These are phyloP conservation scores for Colletotrichum higginsianum DNA, from an alignment of 2,329 filamentous ascomycete genomes.

Conservation along the genomic window DNA sequence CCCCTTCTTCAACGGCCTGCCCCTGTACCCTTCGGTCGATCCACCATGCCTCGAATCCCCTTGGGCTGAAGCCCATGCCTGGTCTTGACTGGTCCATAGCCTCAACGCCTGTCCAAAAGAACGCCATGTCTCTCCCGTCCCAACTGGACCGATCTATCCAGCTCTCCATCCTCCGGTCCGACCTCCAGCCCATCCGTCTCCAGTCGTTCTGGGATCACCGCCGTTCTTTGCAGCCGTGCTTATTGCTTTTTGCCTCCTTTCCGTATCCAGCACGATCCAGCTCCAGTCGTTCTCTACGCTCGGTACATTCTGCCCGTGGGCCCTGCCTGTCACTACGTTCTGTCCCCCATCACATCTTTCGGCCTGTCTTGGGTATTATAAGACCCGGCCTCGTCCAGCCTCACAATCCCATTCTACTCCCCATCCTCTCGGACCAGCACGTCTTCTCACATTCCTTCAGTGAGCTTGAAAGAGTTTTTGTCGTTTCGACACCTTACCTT, in stretches of 20 bases:
- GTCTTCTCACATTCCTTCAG: slow-evolving; percentile 43
- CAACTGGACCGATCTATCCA: slow-evolving; percentile 43
- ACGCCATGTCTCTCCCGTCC: slow-evolving; percentile 43
- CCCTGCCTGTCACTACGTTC: slow-evolving; percentile 38
- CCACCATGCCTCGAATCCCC: slow-evolving; percentile 58
- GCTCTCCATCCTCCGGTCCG: slow-evolving; percentile 39
- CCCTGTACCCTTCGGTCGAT: slow-evolving; percentile 51
- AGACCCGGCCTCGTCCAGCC: slow-evolving; percentile 42
- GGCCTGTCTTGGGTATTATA: slow-evolving; percentile 37
- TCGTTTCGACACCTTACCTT: slow-evolving; percentile 44
- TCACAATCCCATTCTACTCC: slow-evolving; percentile 23
- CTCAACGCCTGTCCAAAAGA: slow-evolving; percentile 47
- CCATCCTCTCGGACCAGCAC: slow-evolving; percentile 42
- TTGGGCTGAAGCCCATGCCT: slow-evolving; percentile 52
- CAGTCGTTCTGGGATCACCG: slow-evolving; percentile 52
- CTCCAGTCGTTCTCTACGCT: slow-evolving; percentile 35
- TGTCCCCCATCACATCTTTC: slow-evolving; percentile 36
- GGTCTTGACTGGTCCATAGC: slow-evolving; percentile 51
- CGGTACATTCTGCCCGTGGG: slow-evolving; percentile 37
- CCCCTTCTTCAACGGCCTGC: slow-evolving; percentile 43
- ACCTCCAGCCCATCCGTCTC: slow-evolving; percentile 46
- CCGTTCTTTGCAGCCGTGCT: slow-evolving; percentile 54
- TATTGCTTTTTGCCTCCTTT: slow-evolving; percentile 46
- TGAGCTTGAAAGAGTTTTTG: slow-evolving; percentile 42
- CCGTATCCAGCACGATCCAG: slow-evolving; percentile 41